Conservation (phyloP, 345 rosid genomes). For the Fremontodendron californicum region DNA sequence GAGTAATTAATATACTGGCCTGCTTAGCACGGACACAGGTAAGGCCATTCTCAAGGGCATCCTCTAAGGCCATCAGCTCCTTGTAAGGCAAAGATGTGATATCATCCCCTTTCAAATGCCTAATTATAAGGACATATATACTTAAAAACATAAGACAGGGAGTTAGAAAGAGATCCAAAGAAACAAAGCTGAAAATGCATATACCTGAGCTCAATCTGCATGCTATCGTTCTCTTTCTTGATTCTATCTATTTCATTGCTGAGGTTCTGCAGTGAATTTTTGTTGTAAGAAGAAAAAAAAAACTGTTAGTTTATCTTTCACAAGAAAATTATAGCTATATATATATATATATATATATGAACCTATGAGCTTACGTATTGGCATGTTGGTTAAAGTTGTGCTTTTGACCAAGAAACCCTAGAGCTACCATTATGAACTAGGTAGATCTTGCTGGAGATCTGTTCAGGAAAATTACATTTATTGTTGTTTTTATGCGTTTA, state of each 20-base stretch:
- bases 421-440: slow-evolving; percentile 1
- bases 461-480: neutral
- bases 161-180: neutral
- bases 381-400: neutral
- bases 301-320: neutral
- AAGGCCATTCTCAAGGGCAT: slow-evolving; percentile 29
- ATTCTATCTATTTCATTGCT: slow-evolving; percentile 45
- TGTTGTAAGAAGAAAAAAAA: neutral
- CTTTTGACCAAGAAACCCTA: neutral
- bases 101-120: slow-evolving; percentile 54
- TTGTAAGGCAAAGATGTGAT: slow-evolving; percentile 39
- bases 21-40: neutral
- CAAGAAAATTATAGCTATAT: neutral
- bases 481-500: neutral
- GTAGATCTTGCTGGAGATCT: slow-evolving; percentile 4
- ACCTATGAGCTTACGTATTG: neutral
- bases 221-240: slow-evolving; percentile 50
- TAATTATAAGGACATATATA: slow-evolving; percentile 6
- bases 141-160: neutral
- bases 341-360: neutral
- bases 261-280: slow-evolving; percentile 29
- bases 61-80: slow-evolving; percentile 40
- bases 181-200: neutral
- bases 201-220: slow-evolving; percentile 51
- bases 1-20: neutral